phyloP scores from a whole-genome alignment of 140 eudicot genomes.

The Erigeron philadelphicus region DNA sequence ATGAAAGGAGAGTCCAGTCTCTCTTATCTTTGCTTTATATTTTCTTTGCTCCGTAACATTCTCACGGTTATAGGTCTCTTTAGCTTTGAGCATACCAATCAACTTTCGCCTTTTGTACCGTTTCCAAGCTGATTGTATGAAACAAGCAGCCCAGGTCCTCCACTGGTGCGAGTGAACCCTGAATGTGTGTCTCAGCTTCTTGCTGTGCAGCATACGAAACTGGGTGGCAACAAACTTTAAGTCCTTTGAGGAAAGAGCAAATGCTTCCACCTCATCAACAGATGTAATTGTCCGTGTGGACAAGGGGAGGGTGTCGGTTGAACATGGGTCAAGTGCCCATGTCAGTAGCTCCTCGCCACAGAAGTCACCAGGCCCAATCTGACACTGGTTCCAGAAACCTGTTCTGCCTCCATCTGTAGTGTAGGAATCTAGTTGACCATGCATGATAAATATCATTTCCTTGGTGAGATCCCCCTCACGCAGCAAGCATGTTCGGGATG shows the following conservation, averaged over 20 bases:
- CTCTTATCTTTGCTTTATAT: slow-evolving; percentile 24
- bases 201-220: slow-evolving; percentile 58
- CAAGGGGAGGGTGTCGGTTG: slow-evolving; percentile 52
- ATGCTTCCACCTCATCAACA: slow-evolving; percentile 70
- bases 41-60: slow-evolving; percentile 23
- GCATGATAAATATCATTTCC: slow-evolving; percentile 70
- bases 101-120: slow-evolving; percentile 45
- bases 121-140: slow-evolving; percentile 64
- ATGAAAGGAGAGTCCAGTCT: slow-evolving; percentile 30
- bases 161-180: slow-evolving; percentile 75
- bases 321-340: slow-evolving; percentile 67
- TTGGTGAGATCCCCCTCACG: slow-evolving; percentile 70
- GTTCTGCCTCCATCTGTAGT: slow-evolving; percentile 76
- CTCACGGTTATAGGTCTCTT: slow-evolving; percentile 30
- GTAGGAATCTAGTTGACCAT: slow-evolving; percentile 70
- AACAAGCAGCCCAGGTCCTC: slow-evolving; percentile 90
- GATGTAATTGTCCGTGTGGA: slow-evolving; percentile 67
- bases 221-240: slow-evolving; percentile 59
- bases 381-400: slow-evolving; percentile 59
- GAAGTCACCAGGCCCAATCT: slow-evolving; percentile 68
- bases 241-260: slow-evolving; percentile 56
- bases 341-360: slow-evolving; percentile 79
- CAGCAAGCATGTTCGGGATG: slow-evolving; percentile 46
- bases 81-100: slow-evolving; percentile 39
- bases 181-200: slow-evolving; percentile 61